Conservation (phyloP, 2,329 filamentous ascomycete genomes). For the Plenodomus biglobosus region DNA sequence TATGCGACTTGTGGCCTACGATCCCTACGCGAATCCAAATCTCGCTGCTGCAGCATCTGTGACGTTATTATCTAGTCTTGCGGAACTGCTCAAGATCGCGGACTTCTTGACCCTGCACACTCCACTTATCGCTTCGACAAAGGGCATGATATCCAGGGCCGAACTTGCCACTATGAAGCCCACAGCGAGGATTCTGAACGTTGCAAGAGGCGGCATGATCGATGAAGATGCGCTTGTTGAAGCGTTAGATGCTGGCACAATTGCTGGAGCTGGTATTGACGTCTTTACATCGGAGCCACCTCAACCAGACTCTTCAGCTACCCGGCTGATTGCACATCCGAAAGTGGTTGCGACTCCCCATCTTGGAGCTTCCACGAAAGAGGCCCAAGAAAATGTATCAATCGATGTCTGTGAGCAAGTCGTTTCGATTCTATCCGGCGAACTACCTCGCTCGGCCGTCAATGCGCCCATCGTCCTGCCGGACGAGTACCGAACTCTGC, state of each 20-base stretch:
- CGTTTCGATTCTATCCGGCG: conserved; percentile 69
- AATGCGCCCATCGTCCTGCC: conserved; percentile 81
- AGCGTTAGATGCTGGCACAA: conserved; percentile 69
- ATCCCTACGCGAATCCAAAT: conserved; percentile 76
- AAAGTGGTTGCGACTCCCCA: conserved; percentile 78
- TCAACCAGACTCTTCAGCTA: conserved; percentile 59
- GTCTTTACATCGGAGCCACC: conserved; percentile 79
- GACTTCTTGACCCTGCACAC: conserved; percentile 84
- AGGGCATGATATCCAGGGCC: conserved; percentile 68
- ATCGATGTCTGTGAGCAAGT: conserved; percentile 83
- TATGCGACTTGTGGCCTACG: conserved; percentile 73
- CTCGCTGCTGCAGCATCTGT: conserved; percentile 70
- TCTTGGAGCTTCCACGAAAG: conserved; percentile 75
- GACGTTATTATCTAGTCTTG: conserved; percentile 59
- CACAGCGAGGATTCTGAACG: conserved; percentile 74
- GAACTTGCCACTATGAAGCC: conserved; percentile 73
- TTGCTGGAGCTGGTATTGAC: conserved; percentile 76
- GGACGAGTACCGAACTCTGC: conserved; percentile 75
- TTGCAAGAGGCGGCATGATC: conserved; percentile 77
- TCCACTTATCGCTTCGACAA: conserved; percentile 74
- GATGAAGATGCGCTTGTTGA: conserved; percentile 72
- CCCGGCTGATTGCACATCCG: conserved; percentile 65
- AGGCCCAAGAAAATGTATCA: conserved; percentile 82
- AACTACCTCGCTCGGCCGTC: conserved; percentile 73
- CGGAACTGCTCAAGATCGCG: conserved; percentile 63